A percentile compares a stretch with the other conserved stretches of the same genome.
phyloP scores from a whole-genome alignment of 75 land plant species.

The Ceratopteris richardii region DNA sequence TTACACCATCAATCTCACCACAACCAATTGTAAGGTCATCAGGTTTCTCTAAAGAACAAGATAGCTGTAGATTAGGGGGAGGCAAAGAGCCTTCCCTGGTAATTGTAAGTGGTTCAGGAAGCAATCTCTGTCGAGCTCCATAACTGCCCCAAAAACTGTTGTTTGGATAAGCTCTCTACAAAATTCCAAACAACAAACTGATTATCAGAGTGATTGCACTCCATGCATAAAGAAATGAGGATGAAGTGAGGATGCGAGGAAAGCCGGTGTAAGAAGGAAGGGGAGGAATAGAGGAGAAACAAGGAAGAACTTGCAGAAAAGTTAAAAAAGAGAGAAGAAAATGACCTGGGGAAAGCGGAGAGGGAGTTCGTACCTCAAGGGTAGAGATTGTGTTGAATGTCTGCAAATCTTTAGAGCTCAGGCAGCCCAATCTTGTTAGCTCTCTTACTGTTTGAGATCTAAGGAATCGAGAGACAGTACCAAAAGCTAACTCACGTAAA shows the following conservation, averaged over 20 bases:
- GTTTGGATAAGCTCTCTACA: constrained; percentile 78
- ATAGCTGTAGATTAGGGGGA: constrained; percentile 15
- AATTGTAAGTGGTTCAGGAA: constrained; percentile 8
- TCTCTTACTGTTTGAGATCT: constrained; percentile 48
- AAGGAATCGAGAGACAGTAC: constrained; percentile 68
- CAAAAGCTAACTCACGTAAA: constrained; percentile 74
- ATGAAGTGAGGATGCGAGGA: too few species aligned
- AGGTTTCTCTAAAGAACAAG: constrained; percentile 15
- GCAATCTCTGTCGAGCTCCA: constrained; percentile 20
- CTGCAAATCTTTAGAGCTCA: constrained; percentile 47
- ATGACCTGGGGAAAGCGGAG: too few species aligned
- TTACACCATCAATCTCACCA: constrained; percentile 92
- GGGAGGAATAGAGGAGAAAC: background rate
- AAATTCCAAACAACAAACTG: constrained; percentile 8
- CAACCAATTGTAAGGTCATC: constrained; percentile 40
- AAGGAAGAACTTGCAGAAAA: background rate
- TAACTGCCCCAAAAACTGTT: constrained; percentile 79
- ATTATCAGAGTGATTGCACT: too few species aligned
- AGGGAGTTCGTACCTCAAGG: too few species aligned
- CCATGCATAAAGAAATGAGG: too few species aligned
- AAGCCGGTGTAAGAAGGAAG: too few species aligned
- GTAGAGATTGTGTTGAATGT: constrained; percentile 60
- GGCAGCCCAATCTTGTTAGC: constrained; percentile 47
- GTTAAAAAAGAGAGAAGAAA: background rate
- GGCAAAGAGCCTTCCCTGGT: constrained; percentile 11